Conservation (phyloP, 345 rosid species). For the Erysimum cheiranthoides region DNA sequence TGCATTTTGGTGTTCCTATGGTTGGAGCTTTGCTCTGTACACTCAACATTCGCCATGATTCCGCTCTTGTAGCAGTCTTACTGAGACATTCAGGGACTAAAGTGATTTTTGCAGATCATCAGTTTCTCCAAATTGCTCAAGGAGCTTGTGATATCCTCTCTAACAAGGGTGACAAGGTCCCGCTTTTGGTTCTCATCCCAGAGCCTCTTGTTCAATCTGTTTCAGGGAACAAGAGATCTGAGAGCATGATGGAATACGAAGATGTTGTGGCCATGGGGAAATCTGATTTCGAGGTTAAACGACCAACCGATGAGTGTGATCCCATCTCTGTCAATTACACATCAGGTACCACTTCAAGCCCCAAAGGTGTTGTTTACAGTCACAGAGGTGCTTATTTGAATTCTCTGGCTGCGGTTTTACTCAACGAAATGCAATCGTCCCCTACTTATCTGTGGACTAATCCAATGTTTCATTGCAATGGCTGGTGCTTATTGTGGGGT, state of each 20-base stretch:
- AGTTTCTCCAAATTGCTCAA: conserved; percentile 58
- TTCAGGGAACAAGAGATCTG: conserved; percentile 7
- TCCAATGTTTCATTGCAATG: conserved; percentile 98
- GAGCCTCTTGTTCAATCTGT: conserved; percentile 41
- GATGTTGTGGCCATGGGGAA: conserved; percentile 56
- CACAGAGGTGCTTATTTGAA: conserved; percentile 92
- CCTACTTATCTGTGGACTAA: conserved; percentile 82
- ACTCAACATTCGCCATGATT: conserved; percentile 74
- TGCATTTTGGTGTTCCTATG: conserved; percentile 89
- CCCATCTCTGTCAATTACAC: conserved; percentile 85
- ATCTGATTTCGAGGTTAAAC: conserved; percentile 47
- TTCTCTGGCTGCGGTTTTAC: conserved; percentile 60
- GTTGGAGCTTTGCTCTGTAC: conserved; percentile 79
- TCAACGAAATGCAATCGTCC: conserved; percentile 58
- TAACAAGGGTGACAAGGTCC: conserved; percentile 44
- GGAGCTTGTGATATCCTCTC: conserved; percentile 62
- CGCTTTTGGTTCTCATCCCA: conserved; percentile 56
- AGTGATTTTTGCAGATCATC: conserved; percentile 66
- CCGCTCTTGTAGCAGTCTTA: conserved; percentile 61
- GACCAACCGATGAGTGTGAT: conserved; percentile 72
- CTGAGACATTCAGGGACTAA: conserved; percentile 68
- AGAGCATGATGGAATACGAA: conserved; percentile 54
- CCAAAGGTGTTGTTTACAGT: conserved; percentile 88
- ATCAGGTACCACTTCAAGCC: conserved; percentile 88
- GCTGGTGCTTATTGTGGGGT: conserved; percentile 93